These are phyloP conservation scores for Pichia cephalocereana DNA, from an alignment of 805 yeast species.

Conservation along the genomic window DNA sequence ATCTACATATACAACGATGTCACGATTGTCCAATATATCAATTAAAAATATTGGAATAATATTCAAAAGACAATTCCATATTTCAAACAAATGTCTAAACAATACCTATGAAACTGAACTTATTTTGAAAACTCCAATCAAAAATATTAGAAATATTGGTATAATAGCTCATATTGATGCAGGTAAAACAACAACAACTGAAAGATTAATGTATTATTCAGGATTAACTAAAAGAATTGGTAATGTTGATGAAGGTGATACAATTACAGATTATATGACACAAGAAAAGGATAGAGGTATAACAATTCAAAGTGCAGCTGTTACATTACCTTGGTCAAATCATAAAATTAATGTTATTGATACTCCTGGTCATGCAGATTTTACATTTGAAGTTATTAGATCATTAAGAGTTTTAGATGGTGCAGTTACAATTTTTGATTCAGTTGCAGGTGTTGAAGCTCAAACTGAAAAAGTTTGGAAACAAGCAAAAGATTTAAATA, in stretches of 20 bases:
- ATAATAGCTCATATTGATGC: constrained; percentile 99
- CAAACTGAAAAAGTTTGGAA: constrained; percentile 97
- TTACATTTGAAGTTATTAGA: constrained; percentile 87
- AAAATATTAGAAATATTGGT: constrained; percentile 75
- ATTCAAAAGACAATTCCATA: not conserved
- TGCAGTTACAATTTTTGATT: constrained; percentile 86
- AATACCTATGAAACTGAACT: constrained; percentile 11
- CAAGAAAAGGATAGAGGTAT: constrained; percentile 91
- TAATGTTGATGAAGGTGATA: constrained; percentile 93
- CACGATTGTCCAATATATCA: too few relatives aligned
- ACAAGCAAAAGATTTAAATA: constrained; percentile 56
- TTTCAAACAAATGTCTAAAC: not conserved
- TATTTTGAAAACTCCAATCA: constrained; percentile 16
- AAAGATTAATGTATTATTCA: constrained; percentile 83
- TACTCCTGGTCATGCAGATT: constrained; percentile 98
- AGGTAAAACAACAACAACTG: constrained; percentile 97
- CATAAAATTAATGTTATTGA: constrained; percentile 80
- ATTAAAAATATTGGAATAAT: not conserved
- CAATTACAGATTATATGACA: constrained; percentile 85
- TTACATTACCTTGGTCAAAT: constrained; percentile 72
- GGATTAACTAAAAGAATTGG: constrained; percentile 79
- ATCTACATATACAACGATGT: too few relatives aligned
- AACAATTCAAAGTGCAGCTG: constrained; percentile 94
- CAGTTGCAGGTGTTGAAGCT: constrained; percentile 96
- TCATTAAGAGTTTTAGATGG: constrained; percentile 90